Evolutionary conservation across 495 filamentous ascomycete species (phyloP), one percentile per base, ranked within the genome.

Genomic region (Trichoderma parareesei): DNA sequence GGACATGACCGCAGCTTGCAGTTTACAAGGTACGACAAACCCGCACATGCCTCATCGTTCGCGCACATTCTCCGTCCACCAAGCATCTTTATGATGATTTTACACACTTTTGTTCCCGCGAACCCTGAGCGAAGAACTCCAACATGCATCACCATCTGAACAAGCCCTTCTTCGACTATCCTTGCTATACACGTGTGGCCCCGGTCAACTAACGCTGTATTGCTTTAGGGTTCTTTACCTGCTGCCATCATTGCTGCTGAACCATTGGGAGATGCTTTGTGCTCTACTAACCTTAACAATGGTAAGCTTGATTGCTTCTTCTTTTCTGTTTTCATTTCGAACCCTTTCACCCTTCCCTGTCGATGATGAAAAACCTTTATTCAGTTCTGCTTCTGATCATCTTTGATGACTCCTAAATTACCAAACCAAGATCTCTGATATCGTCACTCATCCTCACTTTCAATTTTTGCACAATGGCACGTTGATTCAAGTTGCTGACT

Each of bases 131-230:
- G 90, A 80, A 80, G 33, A 79, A 88, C 90, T 94, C 27, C 27
- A 88, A 95, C 93, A 98, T 98, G 93, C 93, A 98, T 87, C 88
- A 98, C 93, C 93, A 96, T 97, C 93, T 98, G 93, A 98, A 64
- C 71, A 65, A 73, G 63, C 66, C 67, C 65, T 63, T 40, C 65
- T 67, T 67, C 44, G 42, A 61, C 65, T 65, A 16, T 67, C 64
- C 66, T 43, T 69, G 14, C 57, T 38, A 35, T 61, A 41, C 8
- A 5, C 14, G 63, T 65, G 41, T 62, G n/a, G 60, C 38, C 41
- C 69, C 61, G 49, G 62, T 67, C 71, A 68, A 73, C 59, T 48
- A 62, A 57, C 46, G 46, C 46, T 49, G 46, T 9, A 41, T 11
- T 49, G 64, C 43, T 65, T 62, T 49, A 61, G 35, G n/a, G 71